Percentiles rank a stretch among this genome's conserved stretches.
phyloP scores from a whole-genome alignment of 75 land plant genomes.

The Pseudotsuga menziesii region DNA sequence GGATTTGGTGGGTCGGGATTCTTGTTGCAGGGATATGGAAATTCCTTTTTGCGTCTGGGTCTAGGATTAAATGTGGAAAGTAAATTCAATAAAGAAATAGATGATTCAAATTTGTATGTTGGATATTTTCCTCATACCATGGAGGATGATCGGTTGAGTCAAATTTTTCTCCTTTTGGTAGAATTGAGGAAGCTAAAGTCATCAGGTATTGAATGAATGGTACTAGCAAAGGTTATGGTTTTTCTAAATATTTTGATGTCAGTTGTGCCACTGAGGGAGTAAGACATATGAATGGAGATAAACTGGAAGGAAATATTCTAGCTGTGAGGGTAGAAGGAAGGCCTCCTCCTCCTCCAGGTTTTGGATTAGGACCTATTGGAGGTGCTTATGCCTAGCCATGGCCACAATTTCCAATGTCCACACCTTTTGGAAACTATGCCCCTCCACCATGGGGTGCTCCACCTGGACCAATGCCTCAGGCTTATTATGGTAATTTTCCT shows the following conservation, averaged over 20 bases:
- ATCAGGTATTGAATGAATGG: slow-evolving; percentile 37
- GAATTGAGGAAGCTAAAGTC: slow-evolving; percentile 17
- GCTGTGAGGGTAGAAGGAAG: slow-evolving; percentile 31
- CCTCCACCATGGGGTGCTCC: not conserved
- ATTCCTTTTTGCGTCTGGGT: not conserved
- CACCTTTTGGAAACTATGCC: not conserved
- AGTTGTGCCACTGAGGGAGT: slow-evolving; percentile 25
- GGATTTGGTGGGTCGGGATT: slow-evolving; percentile 1
- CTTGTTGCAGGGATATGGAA: not conserved
- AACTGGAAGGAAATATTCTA: slow-evolving; percentile 28
- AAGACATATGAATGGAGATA: slow-evolving; percentile 34
- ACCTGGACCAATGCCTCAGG: slow-evolving; percentile 2
- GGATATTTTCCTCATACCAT: slow-evolving; percentile 41
- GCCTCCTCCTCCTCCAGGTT: slow-evolving; percentile 12
- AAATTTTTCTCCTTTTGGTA: slow-evolving; percentile 46
- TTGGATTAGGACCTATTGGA: slow-evolving; percentile 5
- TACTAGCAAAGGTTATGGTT: slow-evolving; percentile 52
- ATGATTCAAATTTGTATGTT: slow-evolving; percentile 41
- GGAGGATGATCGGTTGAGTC: slow-evolving; percentile 21
- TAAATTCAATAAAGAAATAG: slow-evolving; percentile 20
- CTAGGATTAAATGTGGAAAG: not conserved
- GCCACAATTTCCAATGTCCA: not conserved
- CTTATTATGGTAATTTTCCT: not conserved
- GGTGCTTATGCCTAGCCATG: not conserved
- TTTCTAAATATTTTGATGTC: slow-evolving; percentile 29